These are phyloP conservation scores for Cyamopsis tetragonoloba DNA, from an alignment of 306 rosid species.

Conservation along the genomic window DNA sequence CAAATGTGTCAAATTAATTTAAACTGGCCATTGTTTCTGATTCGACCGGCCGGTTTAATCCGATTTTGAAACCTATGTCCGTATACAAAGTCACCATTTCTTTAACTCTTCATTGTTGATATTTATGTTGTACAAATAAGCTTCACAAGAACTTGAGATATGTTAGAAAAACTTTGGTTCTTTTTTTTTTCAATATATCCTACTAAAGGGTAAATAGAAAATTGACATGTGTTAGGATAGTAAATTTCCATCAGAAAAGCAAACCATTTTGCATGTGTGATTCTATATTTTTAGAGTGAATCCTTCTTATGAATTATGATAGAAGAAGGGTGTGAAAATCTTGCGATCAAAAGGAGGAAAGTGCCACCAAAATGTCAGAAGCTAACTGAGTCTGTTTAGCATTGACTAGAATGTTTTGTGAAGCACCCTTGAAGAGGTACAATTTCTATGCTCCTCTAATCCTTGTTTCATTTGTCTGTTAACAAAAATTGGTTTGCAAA, in stretches of 20 bases:
- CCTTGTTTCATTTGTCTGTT: slow-evolving; percentile 39
- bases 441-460: slow-evolving; percentile 16
- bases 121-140: background rate
- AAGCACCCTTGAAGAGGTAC: slow-evolving; percentile 12
- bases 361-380: slow-evolving; percentile 11
- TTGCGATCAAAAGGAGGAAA: slow-evolving; percentile 11
- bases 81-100: background rate
- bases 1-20: too few species aligned
- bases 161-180: background rate
- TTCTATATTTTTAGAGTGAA: slow-evolving; percentile 20
- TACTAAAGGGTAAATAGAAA: background rate
- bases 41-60: too few species aligned
- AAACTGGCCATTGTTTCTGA: too few species aligned
- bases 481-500: slow-evolving; percentile 11
- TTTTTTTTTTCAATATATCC: background rate
- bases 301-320: background rate
- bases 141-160: background rate
- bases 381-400: background rate
- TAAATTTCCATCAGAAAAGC: background rate
- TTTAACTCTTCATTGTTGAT: background rate
- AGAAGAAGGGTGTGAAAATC: slow-evolving; percentile 7
- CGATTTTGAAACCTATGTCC: too few species aligned
- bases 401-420: slow-evolving; percentile 1
- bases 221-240: background rate
- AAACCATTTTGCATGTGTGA: slow-evolving; percentile 14